phyloP scores from a whole-genome alignment of 805 yeast genomes.

The Starmera dryadoides region DNA sequence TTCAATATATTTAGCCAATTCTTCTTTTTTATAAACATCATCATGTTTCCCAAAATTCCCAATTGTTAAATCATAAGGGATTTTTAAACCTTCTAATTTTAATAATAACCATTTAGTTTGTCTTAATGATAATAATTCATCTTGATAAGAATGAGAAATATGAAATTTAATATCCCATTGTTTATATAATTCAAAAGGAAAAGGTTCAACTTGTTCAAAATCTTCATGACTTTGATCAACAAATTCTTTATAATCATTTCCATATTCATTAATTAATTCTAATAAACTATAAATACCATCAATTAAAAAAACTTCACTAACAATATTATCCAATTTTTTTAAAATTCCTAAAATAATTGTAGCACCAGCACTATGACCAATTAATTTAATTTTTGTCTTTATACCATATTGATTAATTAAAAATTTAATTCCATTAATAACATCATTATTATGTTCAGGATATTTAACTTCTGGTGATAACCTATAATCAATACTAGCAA shows the following conservation, averaged over 20 bases:
- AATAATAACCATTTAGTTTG: constrained; percentile 39
- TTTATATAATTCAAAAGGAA: constrained; percentile 2
- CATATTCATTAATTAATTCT: constrained; percentile 48
- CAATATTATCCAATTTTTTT: constrained; percentile 1
- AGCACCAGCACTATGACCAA: constrained; percentile 85
- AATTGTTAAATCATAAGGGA: constrained; percentile 15
- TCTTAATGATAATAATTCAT: constrained; percentile 51
- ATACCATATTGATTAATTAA: constrained; percentile 12
- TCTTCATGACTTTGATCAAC: constrained; percentile 50
- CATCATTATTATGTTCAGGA: constrained; percentile 57
- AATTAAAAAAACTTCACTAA: constrained; percentile 29
- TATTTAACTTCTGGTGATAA: constrained; percentile 55
- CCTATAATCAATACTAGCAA: constrained; percentile 50
- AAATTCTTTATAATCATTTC: constrained; percentile 46
- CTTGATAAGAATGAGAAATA: constrained; percentile 55
- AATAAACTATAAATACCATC: constrained; percentile 67
- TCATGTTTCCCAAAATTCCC: constrained; percentile 57
- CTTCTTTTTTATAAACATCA: constrained; percentile 44
- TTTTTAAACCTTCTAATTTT: constrained; percentile 22
- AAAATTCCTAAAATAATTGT: constrained; percentile 25
- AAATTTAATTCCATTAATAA: constrained; percentile 32
- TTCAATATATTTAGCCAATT: constrained; percentile 28
- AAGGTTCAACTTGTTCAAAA: constrained; percentile 14
- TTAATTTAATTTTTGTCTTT: constrained; percentile 19
- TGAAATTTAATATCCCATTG: constrained; percentile 17